Conservation (phyloP, 257 asterid genomes). For the Handroanthus guayacan region DNA sequence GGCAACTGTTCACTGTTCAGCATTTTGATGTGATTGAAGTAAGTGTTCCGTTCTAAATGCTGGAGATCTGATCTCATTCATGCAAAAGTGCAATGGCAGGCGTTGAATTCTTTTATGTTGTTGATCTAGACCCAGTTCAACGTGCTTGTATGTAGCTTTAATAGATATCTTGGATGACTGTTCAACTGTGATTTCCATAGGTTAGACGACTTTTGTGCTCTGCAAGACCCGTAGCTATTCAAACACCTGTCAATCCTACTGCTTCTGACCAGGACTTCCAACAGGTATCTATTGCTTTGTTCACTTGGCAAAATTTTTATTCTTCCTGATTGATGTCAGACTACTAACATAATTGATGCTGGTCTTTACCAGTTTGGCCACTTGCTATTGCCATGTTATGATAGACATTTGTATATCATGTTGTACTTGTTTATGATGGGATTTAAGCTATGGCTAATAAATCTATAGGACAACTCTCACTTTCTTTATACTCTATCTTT, state of each 20-base stretch:
- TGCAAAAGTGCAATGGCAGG: background rate
- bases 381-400: slow-evolving; percentile 7
- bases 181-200: slow-evolving; percentile 47
- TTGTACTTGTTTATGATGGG: slow-evolving; percentile 4
- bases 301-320: slow-evolving; percentile 31
- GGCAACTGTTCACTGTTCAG: slow-evolving; percentile 16
- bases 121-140: background rate
- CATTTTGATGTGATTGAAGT: slow-evolving; percentile 2
- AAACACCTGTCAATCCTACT: slow-evolving; percentile 88
- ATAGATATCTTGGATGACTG: slow-evolving; percentile 23
- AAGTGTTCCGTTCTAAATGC: slow-evolving; percentile 3
- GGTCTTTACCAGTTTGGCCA: slow-evolving; percentile 25
- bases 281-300: slow-evolving; percentile 68
- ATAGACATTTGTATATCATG: slow-evolving; percentile 4
- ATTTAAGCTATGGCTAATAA: slow-evolving; percentile 10
- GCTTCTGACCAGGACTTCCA: slow-evolving; percentile 97
- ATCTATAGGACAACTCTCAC: background rate
- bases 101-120: slow-evolving; percentile 24
- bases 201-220: slow-evolving; percentile 91
- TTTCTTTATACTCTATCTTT: no score
- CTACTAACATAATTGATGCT: slow-evolving; percentile 11
- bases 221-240: slow-evolving; percentile 89
- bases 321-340: slow-evolving; percentile 22
- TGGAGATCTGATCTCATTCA: background rate
- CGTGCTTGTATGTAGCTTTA: slow-evolving; percentile 14